Evolutionary conservation across 2,329 filamentous ascomycete species (phyloP).

Genomic region (Microthyrium microscopicum): DNA sequence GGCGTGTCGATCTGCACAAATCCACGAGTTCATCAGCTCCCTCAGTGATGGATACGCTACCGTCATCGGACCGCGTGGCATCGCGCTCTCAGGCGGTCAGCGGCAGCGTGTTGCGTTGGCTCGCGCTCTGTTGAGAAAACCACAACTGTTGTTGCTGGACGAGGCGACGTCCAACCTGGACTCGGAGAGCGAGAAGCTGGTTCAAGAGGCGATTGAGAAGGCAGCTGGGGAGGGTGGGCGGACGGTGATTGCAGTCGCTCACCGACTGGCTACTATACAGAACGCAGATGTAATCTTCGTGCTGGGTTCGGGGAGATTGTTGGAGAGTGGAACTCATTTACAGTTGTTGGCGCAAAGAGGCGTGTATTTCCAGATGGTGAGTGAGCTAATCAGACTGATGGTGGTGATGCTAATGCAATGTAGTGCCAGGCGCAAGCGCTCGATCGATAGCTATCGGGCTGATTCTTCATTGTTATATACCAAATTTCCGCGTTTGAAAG

Average conservation of each 20-base stretch:
- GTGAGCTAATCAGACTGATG: conserved; percentile 4
- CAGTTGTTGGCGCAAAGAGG: conserved; percentile 15
- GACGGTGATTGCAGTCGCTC: conserved; percentile 21
- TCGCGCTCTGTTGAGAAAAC: conserved; percentile 17
- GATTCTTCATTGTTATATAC: no score
- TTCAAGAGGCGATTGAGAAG: conserved; percentile 19
- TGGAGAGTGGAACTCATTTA: conserved; percentile 19
- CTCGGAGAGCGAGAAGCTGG: conserved; percentile 18
- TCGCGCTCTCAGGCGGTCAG: conserved; percentile 19
- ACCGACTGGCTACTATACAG: conserved; percentile 21
- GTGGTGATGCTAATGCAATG: conserved; percentile 9
- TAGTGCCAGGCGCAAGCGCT: conserved; percentile 23
- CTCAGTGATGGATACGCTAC: conserved; percentile 20
- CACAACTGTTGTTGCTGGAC: conserved; percentile 18
- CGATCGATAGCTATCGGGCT: conserved; percentile 12
- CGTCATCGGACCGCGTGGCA: conserved; percentile 19
- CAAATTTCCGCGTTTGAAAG: no score
- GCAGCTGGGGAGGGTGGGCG: conserved; percentile 14
- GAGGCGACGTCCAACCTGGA: conserved; percentile 20
- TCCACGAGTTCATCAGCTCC: conserved; percentile 21
- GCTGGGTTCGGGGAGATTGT: conserved; percentile 15
- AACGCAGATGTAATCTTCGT: conserved; percentile 23
- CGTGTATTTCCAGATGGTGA: conserved; percentile 20
- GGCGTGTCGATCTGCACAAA: conserved; percentile 20
- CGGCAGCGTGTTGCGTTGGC: conserved; percentile 20